phyloP scores from a whole-genome alignment of 2,329 filamentous ascomycete genomes.

The Aaosphaeria arxii region DNA sequence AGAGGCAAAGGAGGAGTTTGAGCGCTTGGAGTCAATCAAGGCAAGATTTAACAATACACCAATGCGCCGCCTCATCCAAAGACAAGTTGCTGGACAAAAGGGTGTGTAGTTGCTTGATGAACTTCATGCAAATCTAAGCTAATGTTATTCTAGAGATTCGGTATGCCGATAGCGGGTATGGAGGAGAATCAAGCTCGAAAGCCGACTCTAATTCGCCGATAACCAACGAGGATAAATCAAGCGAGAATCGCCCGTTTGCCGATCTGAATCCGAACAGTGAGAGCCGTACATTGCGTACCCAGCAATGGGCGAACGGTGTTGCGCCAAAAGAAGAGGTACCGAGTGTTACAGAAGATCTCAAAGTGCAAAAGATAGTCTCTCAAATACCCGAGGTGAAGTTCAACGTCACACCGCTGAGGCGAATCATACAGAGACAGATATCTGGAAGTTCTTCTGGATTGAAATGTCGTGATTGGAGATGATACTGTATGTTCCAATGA shows the following conservation, averaged over 20 bases:
- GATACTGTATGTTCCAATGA: not conserved
- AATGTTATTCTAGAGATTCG: too few species aligned
- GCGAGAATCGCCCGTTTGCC: too few species aligned
- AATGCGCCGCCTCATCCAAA: constrained; percentile 7
- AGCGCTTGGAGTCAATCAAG: constrained; percentile 4
- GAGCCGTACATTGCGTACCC: too few species aligned
- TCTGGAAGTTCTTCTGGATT: not conserved
- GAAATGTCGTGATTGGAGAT: not conserved
- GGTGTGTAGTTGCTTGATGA: not conserved
- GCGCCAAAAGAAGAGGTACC: too few species aligned
- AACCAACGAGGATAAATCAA: too few species aligned
- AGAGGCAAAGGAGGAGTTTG: constrained; percentile 2
- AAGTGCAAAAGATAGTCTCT: too few species aligned
- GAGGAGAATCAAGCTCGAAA: too few species aligned
- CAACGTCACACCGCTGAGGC: not conserved
- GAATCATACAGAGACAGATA: not conserved
- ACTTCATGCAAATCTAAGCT: not conserved
- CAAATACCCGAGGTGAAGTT: not conserved
- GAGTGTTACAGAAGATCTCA: too few species aligned
- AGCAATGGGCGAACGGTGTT: too few species aligned
- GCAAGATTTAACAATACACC: constrained; percentile 11
- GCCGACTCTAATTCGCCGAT: too few species aligned
- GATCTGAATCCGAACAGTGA: too few species aligned
- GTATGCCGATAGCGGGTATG: too few species aligned
- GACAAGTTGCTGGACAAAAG: constrained; percentile 1